These are phyloP conservation scores for Citeromyces hawaiiensis DNA, from an alignment of 1,139 yeast species.

Conservation along the genomic window DNA sequence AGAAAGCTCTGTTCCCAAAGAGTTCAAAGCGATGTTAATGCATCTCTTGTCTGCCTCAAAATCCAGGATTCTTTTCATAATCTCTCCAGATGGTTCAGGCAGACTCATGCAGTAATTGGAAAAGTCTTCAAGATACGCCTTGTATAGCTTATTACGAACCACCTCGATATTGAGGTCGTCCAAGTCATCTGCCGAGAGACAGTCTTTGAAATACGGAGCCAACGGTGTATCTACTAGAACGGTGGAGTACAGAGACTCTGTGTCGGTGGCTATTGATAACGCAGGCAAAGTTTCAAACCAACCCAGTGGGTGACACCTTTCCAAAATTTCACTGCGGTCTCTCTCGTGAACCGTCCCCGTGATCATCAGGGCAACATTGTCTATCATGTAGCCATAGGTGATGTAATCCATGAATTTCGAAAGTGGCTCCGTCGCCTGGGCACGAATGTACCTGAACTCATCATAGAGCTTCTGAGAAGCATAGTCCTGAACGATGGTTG, in stretches of 20 bases:
- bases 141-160: slow-evolving; percentile 80
- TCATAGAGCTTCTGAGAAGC: slow-evolving; percentile 64
- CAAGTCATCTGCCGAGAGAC: slow-evolving; percentile 85
- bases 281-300: slow-evolving; percentile 98
- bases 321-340: slow-evolving; percentile 74
- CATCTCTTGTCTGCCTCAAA: slow-evolving; percentile 96
- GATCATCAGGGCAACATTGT: slow-evolving; percentile 88
- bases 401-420: slow-evolving; percentile 80
- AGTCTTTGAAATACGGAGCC: slow-evolving; percentile 90
- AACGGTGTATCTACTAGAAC: slow-evolving; percentile 96
- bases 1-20: slow-evolving; percentile 69
- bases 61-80: slow-evolving; percentile 62
- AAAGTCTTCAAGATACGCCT: slow-evolving; percentile 87
- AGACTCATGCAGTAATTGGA: slow-evolving; percentile 52
- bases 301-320: slow-evolving; percentile 91
- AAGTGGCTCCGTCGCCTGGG: slow-evolving; percentile 74
- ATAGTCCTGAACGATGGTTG: slow-evolving; percentile 71
- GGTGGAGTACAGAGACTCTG: slow-evolving; percentile 81
- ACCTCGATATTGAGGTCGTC: slow-evolving; percentile 94
- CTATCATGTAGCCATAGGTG: slow-evolving; percentile 96
- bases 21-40: slow-evolving; percentile 82
- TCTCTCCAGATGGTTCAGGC: slow-evolving; percentile 66
- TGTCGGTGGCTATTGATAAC: slow-evolving; percentile 84
- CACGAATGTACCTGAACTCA: slow-evolving; percentile 75
- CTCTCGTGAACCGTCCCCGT: slow-evolving; percentile 96